phyloP scores from a whole-genome alignment of 2,329 filamentous ascomycete species.

The Calonectria hongkongensis region DNA sequence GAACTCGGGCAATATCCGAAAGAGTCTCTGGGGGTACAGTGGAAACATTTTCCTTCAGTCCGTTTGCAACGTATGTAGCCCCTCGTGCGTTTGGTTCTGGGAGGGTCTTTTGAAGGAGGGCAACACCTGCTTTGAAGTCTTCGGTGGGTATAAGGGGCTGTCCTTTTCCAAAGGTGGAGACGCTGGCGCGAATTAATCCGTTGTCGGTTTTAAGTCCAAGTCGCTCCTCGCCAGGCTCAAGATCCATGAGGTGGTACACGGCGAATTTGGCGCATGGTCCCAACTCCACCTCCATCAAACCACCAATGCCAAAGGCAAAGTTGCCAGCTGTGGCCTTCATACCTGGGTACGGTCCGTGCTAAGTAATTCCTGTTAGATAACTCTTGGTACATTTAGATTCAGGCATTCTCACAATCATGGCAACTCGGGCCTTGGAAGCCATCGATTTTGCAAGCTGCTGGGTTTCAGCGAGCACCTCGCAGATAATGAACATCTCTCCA shows the following conservation, averaged over 20 bases:
- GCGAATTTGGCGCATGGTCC: slow-evolving; percentile 66
- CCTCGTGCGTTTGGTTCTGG: not conserved
- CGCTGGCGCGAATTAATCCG: not conserved
- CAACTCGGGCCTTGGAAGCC: slow-evolving; percentile 55
- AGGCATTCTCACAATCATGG: slow-evolving; percentile 51
- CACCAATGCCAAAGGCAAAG: slow-evolving; percentile 62
- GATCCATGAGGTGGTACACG: slow-evolving; percentile 70
- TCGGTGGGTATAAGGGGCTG: accelerated
- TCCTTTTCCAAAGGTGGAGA: slow-evolving; percentile 36
- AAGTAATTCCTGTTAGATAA: not conserved
- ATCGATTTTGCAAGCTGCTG: slow-evolving; percentile 65
- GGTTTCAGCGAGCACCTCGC: slow-evolving; percentile 66
- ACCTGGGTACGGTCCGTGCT: slow-evolving; percentile 68
- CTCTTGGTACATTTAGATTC: accelerated
- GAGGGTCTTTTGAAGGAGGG: not conserved
- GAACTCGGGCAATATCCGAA: slow-evolving; percentile 62
- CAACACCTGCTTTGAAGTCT: not conserved
- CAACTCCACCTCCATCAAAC: slow-evolving; percentile 53
- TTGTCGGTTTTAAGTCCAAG: not conserved
- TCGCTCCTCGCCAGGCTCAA: slow-evolving; percentile 55
- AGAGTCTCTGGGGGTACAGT: slow-evolving; percentile 30
- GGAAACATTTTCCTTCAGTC: accelerated
- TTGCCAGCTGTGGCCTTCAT: slow-evolving; percentile 73
- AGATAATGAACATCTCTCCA: slow-evolving; percentile 64
- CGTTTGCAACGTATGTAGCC: accelerated